Evolutionary conservation across 2,329 filamentous ascomycete genomes (phyloP), one percentile per base, ranked within the genome.

Genomic region (Fusarium paranaense): DNA sequence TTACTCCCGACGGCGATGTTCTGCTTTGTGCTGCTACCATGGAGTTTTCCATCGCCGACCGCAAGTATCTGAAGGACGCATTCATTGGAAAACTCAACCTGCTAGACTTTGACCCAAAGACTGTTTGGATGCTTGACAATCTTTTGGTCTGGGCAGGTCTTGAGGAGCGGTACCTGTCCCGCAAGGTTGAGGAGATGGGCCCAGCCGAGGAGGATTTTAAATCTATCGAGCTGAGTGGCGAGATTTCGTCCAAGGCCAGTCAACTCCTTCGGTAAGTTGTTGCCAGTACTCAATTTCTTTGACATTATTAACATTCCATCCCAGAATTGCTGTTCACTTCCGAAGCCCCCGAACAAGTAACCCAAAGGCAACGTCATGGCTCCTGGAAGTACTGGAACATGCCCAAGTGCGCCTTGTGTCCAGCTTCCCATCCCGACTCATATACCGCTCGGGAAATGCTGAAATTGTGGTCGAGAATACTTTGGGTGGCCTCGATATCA

Each of bases 31-130:
- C 76, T 14, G 63, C 76, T n/a, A 66, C 62, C 10, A 73, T 71
- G 62, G 72, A 76, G n/a, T 78, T 78, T 38, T 75, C 62, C 0
- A 71, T 78, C 13, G 70, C 70, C 0, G 73, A 78, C 13, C 74
- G 72, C 7, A 64, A 73, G 27, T 66, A 73, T 6, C 57, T 78
- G 16, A 56, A 69, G 38, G 69, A 78, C 0, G 72, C 72, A 2
- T 75, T 78, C 5, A 30, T 59, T 2, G 73, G 67, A 2, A 76
- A 71, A 2, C 20, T 78, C 11, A 71, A 75, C 4, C 1, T 76
- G 22, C 38, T 78, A 9, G 75, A 76, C 2, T 78, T 78, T 9
- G 70, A 70, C 6, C 63, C 76, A 0, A 64, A 62, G 32, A 73
- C 68, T 3, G 66, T 78, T 5, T 78, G 75, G 76, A 67, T 71